phyloP scores from a whole-genome alignment of 1,139 yeast species.

The Maudiozyma humilis region DNA sequence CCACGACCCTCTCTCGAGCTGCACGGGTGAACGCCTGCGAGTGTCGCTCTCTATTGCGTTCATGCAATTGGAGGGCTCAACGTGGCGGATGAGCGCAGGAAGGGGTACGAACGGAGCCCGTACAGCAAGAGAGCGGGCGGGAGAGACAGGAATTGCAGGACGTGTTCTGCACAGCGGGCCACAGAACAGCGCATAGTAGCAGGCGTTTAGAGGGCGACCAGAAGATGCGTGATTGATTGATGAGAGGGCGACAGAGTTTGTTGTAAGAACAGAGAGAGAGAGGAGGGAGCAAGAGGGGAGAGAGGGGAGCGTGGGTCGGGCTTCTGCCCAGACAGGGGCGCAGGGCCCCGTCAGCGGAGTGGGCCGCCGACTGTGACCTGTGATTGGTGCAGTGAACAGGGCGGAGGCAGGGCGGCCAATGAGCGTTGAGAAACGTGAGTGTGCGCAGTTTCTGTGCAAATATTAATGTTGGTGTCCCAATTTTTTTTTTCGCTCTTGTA shows the following conservation, averaged over 20 bases:
- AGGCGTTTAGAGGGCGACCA: too few relatives aligned
- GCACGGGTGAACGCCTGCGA: background rate
- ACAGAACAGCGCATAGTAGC: too few relatives aligned
- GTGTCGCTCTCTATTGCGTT: too few relatives aligned
- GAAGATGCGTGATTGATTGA: background rate
- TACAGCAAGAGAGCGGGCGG: too few relatives aligned
- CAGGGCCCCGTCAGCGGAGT: background rate
- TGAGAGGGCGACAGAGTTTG: background rate
- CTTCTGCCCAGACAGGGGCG: background rate
- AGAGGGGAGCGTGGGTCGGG: background rate
- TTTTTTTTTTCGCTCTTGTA: too few relatives aligned
- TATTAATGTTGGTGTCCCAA: too few relatives aligned
- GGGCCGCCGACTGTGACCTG: background rate
- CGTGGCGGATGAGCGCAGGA: too few relatives aligned
- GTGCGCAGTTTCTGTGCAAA: too few relatives aligned
- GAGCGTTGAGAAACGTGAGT: conserved; percentile 1
- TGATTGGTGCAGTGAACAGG: background rate
- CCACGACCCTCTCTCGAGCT: background rate
- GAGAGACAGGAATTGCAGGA: too few relatives aligned
- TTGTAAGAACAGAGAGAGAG: background rate
- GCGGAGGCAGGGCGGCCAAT: conserved; percentile 2
- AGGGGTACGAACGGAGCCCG: too few relatives aligned
- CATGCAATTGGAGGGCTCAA: too few relatives aligned
- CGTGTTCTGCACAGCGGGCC: too few relatives aligned
- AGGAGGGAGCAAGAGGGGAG: background rate